phyloP scores from a whole-genome alignment of 176 grass and related monocot genomes.

The Hordeum vulgare region DNA sequence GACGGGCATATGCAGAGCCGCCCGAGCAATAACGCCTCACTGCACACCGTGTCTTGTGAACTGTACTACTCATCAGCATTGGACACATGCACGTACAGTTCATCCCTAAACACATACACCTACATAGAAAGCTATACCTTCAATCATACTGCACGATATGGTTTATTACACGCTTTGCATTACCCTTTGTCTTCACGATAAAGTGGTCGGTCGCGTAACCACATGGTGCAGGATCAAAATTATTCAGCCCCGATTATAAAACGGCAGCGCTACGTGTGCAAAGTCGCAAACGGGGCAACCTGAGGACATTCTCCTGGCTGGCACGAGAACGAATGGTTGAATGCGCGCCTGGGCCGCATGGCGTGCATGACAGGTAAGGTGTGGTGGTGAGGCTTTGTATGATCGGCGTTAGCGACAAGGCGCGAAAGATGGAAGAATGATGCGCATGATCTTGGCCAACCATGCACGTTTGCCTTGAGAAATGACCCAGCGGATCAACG shows the following conservation, averaged over 20 bases:
- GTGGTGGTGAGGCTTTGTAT: constrained; percentile 9
- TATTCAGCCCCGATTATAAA: background rate
- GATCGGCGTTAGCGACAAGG: background rate
- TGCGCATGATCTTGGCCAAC: background rate
- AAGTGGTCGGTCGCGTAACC: constrained; percentile 1
- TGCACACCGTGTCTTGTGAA: background rate
- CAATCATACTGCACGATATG: background rate
- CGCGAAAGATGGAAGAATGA: constrained; percentile 13
- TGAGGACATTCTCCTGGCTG: constrained; percentile 39
- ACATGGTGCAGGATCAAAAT: constrained; percentile 25
- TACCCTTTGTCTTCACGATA: background rate
- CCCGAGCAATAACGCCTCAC: background rate
- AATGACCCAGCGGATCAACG: background rate
- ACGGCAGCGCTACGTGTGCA: background rate
- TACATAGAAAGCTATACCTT: background rate
- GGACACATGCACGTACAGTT: background rate
- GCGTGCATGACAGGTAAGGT: constrained; percentile 28
- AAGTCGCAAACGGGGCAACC: background rate
- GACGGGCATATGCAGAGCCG: background rate
- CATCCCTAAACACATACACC: constrained; percentile 14
- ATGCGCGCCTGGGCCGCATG: constrained; percentile 1
- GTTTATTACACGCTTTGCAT: background rate
- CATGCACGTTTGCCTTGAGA: background rate
- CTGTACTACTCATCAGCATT: background rate
- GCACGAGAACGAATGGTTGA: constrained; percentile 12